Evolutionary conservation across 306 rosid genomes (phyloP).

Genomic region (Ormosia semicastrata): DNA sequence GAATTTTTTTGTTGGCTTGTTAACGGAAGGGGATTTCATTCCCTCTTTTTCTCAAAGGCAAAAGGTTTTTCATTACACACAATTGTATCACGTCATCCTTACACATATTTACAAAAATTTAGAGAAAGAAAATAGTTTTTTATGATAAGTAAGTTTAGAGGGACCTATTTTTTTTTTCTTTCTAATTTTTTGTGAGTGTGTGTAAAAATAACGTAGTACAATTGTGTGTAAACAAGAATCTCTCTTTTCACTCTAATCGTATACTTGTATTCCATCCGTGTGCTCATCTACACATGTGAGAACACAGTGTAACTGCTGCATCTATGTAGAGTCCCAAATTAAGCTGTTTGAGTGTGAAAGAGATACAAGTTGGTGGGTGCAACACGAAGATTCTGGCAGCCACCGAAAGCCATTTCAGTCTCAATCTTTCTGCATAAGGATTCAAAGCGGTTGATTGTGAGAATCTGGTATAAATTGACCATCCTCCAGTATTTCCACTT

Average conservation of each 20-base stretch:
- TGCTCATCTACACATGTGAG: not conserved
- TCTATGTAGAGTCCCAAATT: not conserved
- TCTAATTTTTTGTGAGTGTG: no score
- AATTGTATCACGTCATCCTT: no score
- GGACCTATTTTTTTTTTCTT: no score
- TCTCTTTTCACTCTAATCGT: not conserved
- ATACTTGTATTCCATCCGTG: not conserved
- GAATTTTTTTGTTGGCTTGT: not conserved
- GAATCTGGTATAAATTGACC: conserved; percentile 69
- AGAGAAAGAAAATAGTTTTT: no score
- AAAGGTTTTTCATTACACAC: not conserved
- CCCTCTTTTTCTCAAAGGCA: conserved; percentile 16
- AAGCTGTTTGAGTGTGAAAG: conserved; percentile 26
- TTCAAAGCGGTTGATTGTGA: conserved; percentile 53
- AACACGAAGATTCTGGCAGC: conserved; percentile 48
- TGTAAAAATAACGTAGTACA: no score
- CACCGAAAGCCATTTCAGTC: conserved; percentile 51
- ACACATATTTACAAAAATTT: no score
- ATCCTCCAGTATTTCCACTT: conserved; percentile 30
- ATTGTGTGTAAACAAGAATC: no score
- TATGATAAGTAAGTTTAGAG: no score
- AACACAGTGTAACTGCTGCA: conserved; percentile 3
- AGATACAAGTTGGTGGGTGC: conserved; percentile 70
- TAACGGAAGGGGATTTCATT: not conserved
- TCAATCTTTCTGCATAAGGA: conserved; percentile 44